Conservation (phyloP, 805 yeast species). For the Saturnispora dispora region DNA sequence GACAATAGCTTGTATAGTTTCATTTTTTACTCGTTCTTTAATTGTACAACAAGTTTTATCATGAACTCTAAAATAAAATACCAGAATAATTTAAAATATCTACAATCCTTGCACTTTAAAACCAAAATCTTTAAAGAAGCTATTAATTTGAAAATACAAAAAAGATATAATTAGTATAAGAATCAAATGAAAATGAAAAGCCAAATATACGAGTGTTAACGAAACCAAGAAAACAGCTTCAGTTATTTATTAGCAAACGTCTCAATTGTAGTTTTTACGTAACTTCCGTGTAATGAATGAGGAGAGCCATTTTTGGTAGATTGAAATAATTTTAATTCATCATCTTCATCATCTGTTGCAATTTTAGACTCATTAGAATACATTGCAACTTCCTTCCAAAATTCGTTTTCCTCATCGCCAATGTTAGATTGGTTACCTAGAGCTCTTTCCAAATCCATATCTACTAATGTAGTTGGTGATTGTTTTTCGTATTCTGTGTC, state of each 20-base stretch:
- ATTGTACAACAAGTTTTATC: not conserved
- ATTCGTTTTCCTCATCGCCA: conserved; percentile 16
- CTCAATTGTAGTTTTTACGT: conserved; percentile 15
- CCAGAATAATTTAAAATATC: too few relatives aligned
- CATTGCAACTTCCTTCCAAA: conserved; percentile 26
- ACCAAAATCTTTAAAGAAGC: not conserved
- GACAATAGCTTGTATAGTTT: not conserved
- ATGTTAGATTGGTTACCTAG: conserved; percentile 6
- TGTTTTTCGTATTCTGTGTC: conserved; percentile 9
- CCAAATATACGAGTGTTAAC: not conserved
- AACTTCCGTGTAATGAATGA: conserved; percentile 6
- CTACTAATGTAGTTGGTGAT: conserved; percentile 12
- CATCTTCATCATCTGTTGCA: conserved; percentile 17
- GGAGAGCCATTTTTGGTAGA: conserved; percentile 10
- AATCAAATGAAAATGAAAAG: not conserved
- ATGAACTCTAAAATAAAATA: not conserved
- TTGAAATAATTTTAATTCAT: not conserved
- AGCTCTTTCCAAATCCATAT: conserved; percentile 4
- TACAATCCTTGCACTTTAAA: too few relatives aligned
- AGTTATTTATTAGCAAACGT: conserved; percentile 3
- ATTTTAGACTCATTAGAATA: conserved; percentile 15
- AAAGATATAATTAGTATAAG: not conserved
- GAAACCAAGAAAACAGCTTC: not conserved
- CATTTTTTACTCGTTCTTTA: not conserved
- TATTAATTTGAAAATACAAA: too few relatives aligned